Percentiles rank a stretch among this genome's conserved stretches.
Conservation (phyloP, 768 basidiomycete species). For the Leccinum uliginosum region DNA sequence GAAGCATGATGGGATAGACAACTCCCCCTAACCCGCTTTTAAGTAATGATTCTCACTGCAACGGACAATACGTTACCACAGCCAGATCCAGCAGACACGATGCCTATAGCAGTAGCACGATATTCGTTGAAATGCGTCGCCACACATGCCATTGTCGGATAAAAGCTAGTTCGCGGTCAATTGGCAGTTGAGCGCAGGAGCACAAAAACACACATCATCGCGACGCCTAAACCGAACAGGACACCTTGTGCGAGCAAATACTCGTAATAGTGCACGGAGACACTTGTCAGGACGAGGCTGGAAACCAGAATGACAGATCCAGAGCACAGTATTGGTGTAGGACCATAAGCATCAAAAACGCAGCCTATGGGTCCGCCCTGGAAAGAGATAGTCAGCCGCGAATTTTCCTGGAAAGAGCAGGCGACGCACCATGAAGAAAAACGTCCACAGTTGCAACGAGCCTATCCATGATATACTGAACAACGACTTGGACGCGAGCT, state of each 20-base stretch:
- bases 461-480: constrained; percentile 71
- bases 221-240: constrained; percentile 62
- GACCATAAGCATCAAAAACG: constrained; percentile 58
- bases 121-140: constrained; percentile 62
- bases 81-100: constrained; percentile 68
- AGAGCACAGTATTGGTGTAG: constrained; percentile 45
- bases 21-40: constrained; percentile 50
- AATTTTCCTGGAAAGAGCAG: background rate
- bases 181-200: background rate
- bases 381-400: constrained; percentile 2
- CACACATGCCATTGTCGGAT: constrained; percentile 62
- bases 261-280: constrained; percentile 54
- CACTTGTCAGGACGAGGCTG: constrained; percentile 57
- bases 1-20: constrained; percentile 62
- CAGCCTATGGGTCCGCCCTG: constrained; percentile 63
- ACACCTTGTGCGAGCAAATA: constrained; percentile 61
- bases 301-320: constrained; percentile 47
- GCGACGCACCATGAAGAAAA: constrained; percentile 60
- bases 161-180: constrained; percentile 46
- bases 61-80: constrained; percentile 37
- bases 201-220: constrained; percentile 48
- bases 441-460: constrained; percentile 61
- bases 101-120: constrained; percentile 67
- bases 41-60: constrained; percentile 18
- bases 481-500: constrained; percentile 45